A percentile compares a stretch with the other conserved stretches of the same genome.
These are phyloP conservation scores for Oryza meridionalis DNA, from an alignment of 176 grass and related monocot genomes.

Conservation along the genomic window DNA sequence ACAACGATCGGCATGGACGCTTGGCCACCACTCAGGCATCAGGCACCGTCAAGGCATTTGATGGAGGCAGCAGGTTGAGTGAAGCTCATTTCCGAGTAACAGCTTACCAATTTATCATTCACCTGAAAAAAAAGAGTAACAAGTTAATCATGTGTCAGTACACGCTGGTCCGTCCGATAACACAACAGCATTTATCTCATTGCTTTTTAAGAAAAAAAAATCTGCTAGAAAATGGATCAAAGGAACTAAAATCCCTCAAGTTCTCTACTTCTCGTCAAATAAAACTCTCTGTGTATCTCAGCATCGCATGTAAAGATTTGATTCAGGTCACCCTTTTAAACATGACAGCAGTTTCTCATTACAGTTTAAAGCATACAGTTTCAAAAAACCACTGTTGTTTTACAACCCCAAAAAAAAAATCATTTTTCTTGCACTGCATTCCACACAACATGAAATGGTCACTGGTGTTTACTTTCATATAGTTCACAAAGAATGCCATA, in stretches of 20 bases:
- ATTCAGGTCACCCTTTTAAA: background rate
- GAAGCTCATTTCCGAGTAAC: background rate
- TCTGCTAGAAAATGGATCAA: background rate
- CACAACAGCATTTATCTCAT: background rate
- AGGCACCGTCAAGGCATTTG: background rate
- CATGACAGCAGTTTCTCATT: background rate
- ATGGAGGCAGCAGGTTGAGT: background rate
- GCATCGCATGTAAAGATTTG: background rate
- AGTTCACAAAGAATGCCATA: background rate
- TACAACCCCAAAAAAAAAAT: background rate
- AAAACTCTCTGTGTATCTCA: background rate
- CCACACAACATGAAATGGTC: background rate
- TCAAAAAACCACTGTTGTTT: background rate
- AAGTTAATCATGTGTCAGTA: background rate
- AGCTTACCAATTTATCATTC: background rate
- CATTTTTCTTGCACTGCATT: background rate
- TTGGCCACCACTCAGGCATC: background rate
- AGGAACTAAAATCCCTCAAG: background rate
- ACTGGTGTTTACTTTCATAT: background rate
- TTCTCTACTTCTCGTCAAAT: background rate
- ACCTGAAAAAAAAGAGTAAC: conserved; percentile 24
- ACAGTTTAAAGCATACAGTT: background rate
- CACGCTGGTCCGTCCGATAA: background rate
- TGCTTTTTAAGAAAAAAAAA: background rate
- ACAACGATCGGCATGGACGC: conserved; percentile 11